Conservation (phyloP, 331 rosid genomes). For the Ulmus americana region DNA sequence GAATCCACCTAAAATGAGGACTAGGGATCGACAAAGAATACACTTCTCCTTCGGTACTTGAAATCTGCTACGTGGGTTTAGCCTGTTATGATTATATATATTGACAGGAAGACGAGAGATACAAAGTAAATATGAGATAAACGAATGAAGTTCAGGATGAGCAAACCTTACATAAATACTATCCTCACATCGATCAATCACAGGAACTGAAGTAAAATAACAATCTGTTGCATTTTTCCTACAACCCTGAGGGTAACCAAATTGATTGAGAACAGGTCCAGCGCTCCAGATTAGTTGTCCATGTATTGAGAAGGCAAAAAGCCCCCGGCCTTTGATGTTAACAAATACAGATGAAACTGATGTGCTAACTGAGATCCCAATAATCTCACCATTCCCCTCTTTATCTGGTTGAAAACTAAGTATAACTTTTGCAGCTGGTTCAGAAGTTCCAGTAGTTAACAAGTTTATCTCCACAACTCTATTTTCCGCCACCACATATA, state of each 20-base stretch:
- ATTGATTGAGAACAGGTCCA: constrained; percentile 64
- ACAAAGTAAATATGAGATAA: neutral
- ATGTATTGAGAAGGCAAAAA: constrained; percentile 43
- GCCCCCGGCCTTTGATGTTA: constrained; percentile 49
- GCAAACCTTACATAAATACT: constrained; percentile 58
- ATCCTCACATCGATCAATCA: constrained; percentile 81
- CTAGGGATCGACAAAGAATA: constrained; percentile 50
- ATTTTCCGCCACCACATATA: constrained; percentile 65
- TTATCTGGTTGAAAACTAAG: constrained; percentile 40
- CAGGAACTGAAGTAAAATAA: constrained; percentile 53
- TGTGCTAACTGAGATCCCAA: constrained; percentile 62
- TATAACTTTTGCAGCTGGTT: constrained; percentile 37
- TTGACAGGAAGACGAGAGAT: neutral
- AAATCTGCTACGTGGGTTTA: constrained; percentile 51
- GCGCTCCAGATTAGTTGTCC: constrained; percentile 60
- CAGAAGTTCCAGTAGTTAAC: constrained; percentile 29
- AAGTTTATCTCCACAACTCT: constrained; percentile 50
- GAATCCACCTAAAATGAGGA: constrained; percentile 60
- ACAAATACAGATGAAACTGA: constrained; percentile 40
- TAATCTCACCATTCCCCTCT: constrained; percentile 38
- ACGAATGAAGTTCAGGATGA: constrained; percentile 17
- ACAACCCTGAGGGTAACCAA: constrained; percentile 70
- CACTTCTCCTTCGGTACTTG: constrained; percentile 64
- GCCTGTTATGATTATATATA: constrained; percentile 13
- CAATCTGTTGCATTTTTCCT: constrained; percentile 46